A percentile compares a stretch with the other conserved stretches of the same genome.
phyloP scores from a whole-genome alignment of 495 filamentous ascomycete genomes.

The Chaetomidium leptoderma region DNA sequence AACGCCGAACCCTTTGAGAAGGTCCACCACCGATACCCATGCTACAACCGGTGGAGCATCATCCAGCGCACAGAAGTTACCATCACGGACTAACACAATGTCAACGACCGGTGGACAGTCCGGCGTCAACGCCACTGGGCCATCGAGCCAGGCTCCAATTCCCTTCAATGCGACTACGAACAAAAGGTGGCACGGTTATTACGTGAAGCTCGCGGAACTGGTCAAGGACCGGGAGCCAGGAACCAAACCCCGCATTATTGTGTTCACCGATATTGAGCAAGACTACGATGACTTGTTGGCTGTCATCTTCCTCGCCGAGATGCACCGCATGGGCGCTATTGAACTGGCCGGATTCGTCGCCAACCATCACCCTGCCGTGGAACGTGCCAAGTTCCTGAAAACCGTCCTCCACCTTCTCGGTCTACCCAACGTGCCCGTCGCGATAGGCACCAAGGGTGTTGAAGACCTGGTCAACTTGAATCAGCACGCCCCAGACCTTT shows the following conservation, averaged over 20 bases:
- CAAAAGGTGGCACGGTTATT: background rate
- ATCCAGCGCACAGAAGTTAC: too few relatives aligned
- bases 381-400: constrained; percentile 19
- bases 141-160: background rate
- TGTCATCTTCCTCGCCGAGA: constrained; percentile 24
- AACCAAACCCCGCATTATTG: constrained; percentile 19
- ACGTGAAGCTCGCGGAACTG: constrained; percentile 8
- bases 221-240: constrained; percentile 7
- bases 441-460: constrained; percentile 7
- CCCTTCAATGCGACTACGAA: background rate
- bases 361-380: constrained; percentile 14
- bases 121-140: background rate
- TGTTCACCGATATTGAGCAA: constrained; percentile 23
- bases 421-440: constrained; percentile 12
- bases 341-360: constrained; percentile 19
- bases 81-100: too few relatives aligned
- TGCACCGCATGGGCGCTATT: constrained; percentile 23
- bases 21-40: too few relatives aligned
- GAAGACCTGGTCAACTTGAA: background rate
- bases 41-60: too few relatives aligned
- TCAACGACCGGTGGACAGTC: too few relatives aligned
- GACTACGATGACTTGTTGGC: constrained; percentile 25
- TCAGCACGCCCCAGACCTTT: background rate
- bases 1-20: too few relatives aligned
- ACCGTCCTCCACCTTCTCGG: constrained; percentile 14